phyloP scores from a whole-genome alignment of 768 basidiomycete species.

The Hirschioporus abietinus region DNA sequence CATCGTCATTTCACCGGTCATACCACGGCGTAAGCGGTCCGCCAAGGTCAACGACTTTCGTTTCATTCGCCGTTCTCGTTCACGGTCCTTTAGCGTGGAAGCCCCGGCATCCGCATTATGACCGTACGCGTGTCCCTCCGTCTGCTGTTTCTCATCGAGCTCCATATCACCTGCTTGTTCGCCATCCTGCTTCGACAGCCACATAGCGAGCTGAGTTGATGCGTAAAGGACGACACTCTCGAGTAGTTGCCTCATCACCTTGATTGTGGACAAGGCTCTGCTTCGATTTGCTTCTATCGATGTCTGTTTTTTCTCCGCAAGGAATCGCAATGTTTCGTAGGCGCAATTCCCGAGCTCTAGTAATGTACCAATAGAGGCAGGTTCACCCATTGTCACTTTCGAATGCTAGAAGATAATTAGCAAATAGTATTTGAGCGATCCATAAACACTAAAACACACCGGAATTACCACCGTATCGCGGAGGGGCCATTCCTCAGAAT shows the following conservation, averaged over 20 bases:
- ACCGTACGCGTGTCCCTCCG: slow-evolving; percentile 10
- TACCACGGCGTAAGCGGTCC: slow-evolving; percentile 63
- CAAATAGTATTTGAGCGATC: slow-evolving; percentile 5
- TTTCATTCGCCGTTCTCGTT: slow-evolving; percentile 34
- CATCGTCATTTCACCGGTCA: slow-evolving; percentile 75
- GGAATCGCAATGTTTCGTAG: slow-evolving; percentile 65
- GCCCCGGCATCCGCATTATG: slow-evolving; percentile 1
- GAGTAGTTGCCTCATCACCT: slow-evolving; percentile 53
- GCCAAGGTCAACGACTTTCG: slow-evolving; percentile 50
- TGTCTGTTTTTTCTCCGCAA: slow-evolving; percentile 34
- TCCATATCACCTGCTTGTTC: slow-evolving; percentile 35
- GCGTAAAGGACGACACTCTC: slow-evolving; percentile 68
- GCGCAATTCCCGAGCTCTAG: slow-evolving; percentile 80
- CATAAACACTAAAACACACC: slow-evolving; percentile 37
- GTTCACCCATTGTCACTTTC: slow-evolving; percentile 77
- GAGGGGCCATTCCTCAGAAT: slow-evolving; percentile 68
- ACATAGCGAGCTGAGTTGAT: slow-evolving; percentile 73
- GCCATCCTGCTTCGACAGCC: slow-evolving; percentile 64
- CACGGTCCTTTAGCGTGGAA: slow-evolving; percentile 4
- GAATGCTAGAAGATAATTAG: slow-evolving; percentile 52
- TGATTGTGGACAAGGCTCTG: slow-evolving; percentile 21
- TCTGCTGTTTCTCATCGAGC: slow-evolving; percentile 34
- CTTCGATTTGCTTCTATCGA: not conserved
- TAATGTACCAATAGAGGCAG: slow-evolving; percentile 79
- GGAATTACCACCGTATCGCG: slow-evolving; percentile 67